phyloP scores from a whole-genome alignment of 2,329 filamentous ascomycete species.

The Coniochaeta sp. region DNA sequence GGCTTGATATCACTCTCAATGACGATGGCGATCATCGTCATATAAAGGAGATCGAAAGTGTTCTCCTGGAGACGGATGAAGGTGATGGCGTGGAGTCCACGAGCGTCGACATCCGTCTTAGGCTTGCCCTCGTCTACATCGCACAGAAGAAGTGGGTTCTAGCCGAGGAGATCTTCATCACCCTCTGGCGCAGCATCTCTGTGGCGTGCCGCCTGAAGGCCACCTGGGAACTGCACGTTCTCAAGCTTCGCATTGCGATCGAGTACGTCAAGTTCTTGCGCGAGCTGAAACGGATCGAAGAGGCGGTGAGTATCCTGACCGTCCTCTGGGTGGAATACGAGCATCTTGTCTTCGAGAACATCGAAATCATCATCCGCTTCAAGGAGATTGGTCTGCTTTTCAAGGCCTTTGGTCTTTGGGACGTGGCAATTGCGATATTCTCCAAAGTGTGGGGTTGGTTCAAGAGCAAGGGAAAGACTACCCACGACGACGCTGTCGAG shows the following conservation, averaged over 20 bases:
- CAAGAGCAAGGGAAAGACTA: slow-evolving; percentile 22
- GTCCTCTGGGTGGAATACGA: slow-evolving; percentile 33
- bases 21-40: slow-evolving; percentile 15
- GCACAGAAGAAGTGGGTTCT: slow-evolving; percentile 21
- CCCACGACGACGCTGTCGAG: slow-evolving; percentile 22
- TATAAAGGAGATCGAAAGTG: slow-evolving; percentile 21
- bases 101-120: slow-evolving; percentile 24
- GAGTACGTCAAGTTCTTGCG: slow-evolving; percentile 27
- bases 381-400: slow-evolving; percentile 25
- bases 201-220: slow-evolving; percentile 19
- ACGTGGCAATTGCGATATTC: slow-evolving; percentile 24
- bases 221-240: slow-evolving; percentile 24
- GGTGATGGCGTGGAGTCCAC: slow-evolving; percentile 25
- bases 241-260: slow-evolving; percentile 28
- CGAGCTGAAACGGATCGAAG: slow-evolving; percentile 21
- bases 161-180: slow-evolving; percentile 30
- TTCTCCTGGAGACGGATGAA: slow-evolving; percentile 23
- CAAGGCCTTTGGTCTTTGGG: slow-evolving; percentile 23
- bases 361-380: slow-evolving; percentile 25
- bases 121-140: slow-evolving; percentile 25
- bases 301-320: slow-evolving; percentile 29
- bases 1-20: slow-evolving; percentile 24
- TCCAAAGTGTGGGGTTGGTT: slow-evolving; percentile 30
- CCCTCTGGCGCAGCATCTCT: slow-evolving; percentile 30
- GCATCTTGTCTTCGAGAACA: slow-evolving; percentile 21